phyloP scores from a whole-genome alignment of 202 grass and related monocot genomes.

The Miscanthus sacchariflorus region DNA sequence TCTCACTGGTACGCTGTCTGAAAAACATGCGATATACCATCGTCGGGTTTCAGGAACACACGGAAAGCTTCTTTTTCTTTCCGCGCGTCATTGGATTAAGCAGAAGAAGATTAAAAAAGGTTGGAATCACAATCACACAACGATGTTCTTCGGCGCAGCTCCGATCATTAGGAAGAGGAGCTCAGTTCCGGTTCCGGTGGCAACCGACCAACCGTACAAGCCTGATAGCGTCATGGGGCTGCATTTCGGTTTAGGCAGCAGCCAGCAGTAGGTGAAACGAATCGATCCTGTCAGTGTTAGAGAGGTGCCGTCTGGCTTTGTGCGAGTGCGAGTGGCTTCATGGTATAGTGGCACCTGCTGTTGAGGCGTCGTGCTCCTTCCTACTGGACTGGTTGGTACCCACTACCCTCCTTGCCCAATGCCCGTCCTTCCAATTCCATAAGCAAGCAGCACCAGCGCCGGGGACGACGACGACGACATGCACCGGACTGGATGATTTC shows the following conservation, averaged over 20 bases:
- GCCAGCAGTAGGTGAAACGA: neutral
- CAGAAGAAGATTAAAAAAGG: neutral
- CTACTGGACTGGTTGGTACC: neutral
- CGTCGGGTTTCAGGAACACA: neutral
- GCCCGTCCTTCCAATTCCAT: neutral
- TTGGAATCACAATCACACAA: neutral
- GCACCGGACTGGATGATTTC: neutral
- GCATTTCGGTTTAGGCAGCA: neutral
- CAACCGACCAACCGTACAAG: too few relatives aligned
- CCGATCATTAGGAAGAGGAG: too few relatives aligned
- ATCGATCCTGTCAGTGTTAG: constrained; percentile 3
- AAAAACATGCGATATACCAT: neutral
- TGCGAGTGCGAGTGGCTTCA: neutral
- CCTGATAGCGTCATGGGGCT: too few relatives aligned
- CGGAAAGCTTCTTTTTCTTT: neutral
- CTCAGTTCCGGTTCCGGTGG: too few relatives aligned
- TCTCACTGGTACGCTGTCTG: neutral
- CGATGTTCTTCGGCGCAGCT: neutral
- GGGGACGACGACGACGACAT: neutral
- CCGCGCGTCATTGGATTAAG: neutral
- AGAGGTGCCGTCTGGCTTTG: neutral
- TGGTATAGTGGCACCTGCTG: neutral
- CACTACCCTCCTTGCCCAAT: too few relatives aligned
- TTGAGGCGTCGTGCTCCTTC: neutral
- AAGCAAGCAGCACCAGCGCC: neutral